Conservation (phyloP, 805 yeast species). For the Myxozyma kluyveri region DNA sequence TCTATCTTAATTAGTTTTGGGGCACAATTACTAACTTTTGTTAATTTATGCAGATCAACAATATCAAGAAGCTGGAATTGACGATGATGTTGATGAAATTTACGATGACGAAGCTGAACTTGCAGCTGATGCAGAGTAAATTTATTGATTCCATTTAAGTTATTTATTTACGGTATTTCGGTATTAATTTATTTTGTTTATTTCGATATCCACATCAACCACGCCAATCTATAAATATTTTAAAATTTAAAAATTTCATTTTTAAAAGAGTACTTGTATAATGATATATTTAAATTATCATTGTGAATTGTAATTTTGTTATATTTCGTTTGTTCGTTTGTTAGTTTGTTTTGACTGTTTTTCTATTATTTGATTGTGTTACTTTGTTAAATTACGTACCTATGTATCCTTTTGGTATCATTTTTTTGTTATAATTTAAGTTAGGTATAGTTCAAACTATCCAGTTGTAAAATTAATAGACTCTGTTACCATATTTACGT, state of each 20-base stretch:
- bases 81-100: constrained; percentile 60
- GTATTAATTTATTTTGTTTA: neutral
- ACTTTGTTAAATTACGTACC: neutral
- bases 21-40: too few species aligned
- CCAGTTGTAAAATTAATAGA: too few species aligned
- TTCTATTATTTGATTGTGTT: neutral
- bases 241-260: too few species aligned
- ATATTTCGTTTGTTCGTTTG: neutral
- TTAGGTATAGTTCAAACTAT: too few species aligned
- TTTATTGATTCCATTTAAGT: neutral
- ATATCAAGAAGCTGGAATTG: constrained; percentile 78
- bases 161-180: neutral
- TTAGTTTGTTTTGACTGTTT: neutral
- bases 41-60: constrained; percentile 62
- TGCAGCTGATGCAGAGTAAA: constrained; percentile 8
- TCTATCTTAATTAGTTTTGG: neutral
- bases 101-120: constrained; percentile 58
- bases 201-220: too few species aligned
- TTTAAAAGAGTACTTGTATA: too few species aligned
- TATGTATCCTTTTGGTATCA: too few species aligned
- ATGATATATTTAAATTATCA: neutral
- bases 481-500: too few species aligned
- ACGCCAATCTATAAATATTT: too few species aligned
- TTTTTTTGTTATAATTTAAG: too few species aligned
- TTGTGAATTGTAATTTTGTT: neutral